Evolutionary conservation across 176 grass and related monocot genomes (phyloP).

Genomic region (Zoysia japonica): DNA sequence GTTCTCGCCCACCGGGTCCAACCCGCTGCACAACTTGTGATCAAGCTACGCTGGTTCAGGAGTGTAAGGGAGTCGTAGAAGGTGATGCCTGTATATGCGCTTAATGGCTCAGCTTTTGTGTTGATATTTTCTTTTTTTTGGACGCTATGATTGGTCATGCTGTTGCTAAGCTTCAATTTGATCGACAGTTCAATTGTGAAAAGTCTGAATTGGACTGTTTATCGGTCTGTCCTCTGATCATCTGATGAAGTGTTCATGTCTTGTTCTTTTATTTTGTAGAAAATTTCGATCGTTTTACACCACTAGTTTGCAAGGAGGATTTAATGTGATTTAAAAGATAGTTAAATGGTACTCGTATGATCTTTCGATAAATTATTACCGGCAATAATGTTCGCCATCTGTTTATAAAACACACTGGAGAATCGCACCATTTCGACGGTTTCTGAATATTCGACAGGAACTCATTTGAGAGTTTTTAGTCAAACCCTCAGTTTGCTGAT

Average conservation of each 20-base stretch:
- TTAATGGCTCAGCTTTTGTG: not conserved
- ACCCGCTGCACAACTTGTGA: constrained; percentile 66
- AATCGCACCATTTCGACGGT: too few species aligned
- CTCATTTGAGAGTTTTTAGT: not conserved
- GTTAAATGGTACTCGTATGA: not conserved
- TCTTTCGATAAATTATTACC: too few species aligned
- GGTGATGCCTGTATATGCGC: not conserved
- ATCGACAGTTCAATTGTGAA: not conserved
- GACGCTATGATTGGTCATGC: not conserved
- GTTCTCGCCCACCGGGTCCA: constrained; percentile 69
- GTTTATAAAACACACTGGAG: too few species aligned
- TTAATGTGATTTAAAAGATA: not conserved
- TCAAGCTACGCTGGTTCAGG: not conserved
- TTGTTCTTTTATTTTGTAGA: not conserved
- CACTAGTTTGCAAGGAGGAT: not conserved
- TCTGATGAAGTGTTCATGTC: not conserved
- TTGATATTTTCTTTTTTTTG: not conserved
- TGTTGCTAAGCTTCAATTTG: not conserved
- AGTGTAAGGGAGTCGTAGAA: not conserved
- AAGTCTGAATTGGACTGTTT: not conserved
- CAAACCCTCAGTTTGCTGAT: too few species aligned
- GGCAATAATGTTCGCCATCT: too few species aligned
- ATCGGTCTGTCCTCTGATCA: not conserved
- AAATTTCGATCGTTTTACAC: not conserved
- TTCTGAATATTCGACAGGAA: not conserved